Base-by-base conservation (phyloP, 805 yeast species). In the Lipomyces mesembrius region DNA sequence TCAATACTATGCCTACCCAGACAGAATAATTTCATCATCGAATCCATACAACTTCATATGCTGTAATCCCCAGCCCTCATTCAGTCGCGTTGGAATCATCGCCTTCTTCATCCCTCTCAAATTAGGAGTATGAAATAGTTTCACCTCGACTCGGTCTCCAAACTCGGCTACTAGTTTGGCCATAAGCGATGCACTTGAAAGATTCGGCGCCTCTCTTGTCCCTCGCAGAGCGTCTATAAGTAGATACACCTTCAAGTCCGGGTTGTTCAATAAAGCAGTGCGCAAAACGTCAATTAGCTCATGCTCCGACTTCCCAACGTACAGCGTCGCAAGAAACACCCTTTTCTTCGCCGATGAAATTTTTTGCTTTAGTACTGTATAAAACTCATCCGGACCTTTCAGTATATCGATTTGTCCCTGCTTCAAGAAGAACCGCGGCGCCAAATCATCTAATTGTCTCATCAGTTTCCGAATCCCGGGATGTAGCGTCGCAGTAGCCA, bases 31-130 rank as follows among this genome's bases (percentile, higher is more conserved):
- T 75, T 93, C 97, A 74, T 92, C 87, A 77, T 95, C 99, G 74
- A 93, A 87, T 1, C 99, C 99, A 77, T 95, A 95, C 35, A 95
- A 83, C 77, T 95, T 95, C 98, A 95, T 95, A 76, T 95, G 99
- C 77, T 95, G 99, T 61, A 95, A 83, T 0, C 99, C 99, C 72
- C 84, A 82, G 2, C 96, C 93, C 79, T 95, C 99, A 77, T 93
- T 92, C 70, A 94, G 82, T 69, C 99, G 83, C 66, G 84, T 88
- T 0, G 99, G 99, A 2, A 92, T 82, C 56, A 90, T 57, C 8
- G 79, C 71, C 74, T 88, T 87, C 64, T 85, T 83, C 66, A 91
- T 74, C 0, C 96, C 96, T 52, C 83, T 80, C 71, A 91, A 82
- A 69, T 88, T 88, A 0, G 99, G 99, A 0, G 99, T 94, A 73